A percentile compares a stretch with the other conserved stretches of the same genome.
Evolutionary conservation across 2,329 filamentous ascomycete species (phyloP).

Genomic region (Epichloe gansuensis): DNA sequence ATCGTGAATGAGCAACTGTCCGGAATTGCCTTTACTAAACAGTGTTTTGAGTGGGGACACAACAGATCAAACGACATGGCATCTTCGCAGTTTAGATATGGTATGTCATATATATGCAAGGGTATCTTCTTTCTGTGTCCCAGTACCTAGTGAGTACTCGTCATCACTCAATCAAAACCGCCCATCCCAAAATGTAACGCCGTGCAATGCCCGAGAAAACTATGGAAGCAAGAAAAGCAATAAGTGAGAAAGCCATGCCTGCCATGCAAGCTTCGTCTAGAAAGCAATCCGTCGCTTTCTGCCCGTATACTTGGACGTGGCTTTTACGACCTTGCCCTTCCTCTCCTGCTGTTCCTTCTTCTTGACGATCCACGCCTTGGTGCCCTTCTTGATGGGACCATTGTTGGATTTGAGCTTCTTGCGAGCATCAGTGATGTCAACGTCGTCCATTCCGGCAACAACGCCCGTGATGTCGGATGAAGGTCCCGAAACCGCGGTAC

Average conservation of each 20-base stretch:
- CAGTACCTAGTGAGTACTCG: conserved; percentile 1
- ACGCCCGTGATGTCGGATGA: conserved; percentile 81
- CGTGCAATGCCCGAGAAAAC: conserved; percentile 13
- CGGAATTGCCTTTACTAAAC: too few relatives aligned
- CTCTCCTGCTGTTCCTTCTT: conserved; percentile 90
- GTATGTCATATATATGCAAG: conserved; percentile 1
- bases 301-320: conserved; percentile 85
- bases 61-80: neutral
- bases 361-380: conserved; percentile 70
- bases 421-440: conserved; percentile 66
- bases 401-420: conserved; percentile 35
- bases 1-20: too few relatives aligned
- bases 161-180: conserved; percentile 2
- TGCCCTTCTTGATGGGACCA: conserved; percentile 61
- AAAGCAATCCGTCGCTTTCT: conserved; percentile 73
- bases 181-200: conserved; percentile 10
- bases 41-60: neutral
- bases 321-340: conserved; percentile 91
- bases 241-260: neutral
- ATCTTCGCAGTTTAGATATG: neutral
- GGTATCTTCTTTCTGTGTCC: conserved; percentile 8
- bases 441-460: conserved; percentile 76
- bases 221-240: neutral
- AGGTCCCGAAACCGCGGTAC: conserved; percentile 32
- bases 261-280: conserved; percentile 25